Percentiles rank a stretch among this genome's conserved stretches.
Evolutionary conservation across 2,329 filamentous ascomycete species (phyloP).

Genomic region (Botrytis squamosa): DNA sequence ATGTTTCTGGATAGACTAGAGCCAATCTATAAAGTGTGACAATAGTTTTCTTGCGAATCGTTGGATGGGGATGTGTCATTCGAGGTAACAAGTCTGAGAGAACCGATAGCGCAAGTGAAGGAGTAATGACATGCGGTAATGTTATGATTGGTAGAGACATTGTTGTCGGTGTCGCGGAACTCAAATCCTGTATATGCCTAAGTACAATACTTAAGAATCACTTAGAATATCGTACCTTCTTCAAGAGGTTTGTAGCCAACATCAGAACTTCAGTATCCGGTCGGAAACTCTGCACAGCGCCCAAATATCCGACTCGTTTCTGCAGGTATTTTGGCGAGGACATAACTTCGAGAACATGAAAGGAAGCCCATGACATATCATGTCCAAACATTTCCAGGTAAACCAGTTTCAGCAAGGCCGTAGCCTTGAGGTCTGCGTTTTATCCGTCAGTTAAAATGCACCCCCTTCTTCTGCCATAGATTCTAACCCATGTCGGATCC

Average conservation of each 20-base stretch:
- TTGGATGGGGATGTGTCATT: constrained; percentile 79
- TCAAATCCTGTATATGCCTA: constrained; percentile 60
- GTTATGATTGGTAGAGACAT: constrained; percentile 85
- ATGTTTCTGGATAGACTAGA: constrained; percentile 91
- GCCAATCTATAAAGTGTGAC: constrained; percentile 92
- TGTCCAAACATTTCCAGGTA: constrained; percentile 99
- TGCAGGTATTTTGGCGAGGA: constrained; percentile 91
- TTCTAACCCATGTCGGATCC: constrained; percentile 83
- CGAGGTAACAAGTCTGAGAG: constrained; percentile 84
- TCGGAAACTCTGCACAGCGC: constrained; percentile 92
- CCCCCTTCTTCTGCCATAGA: not conserved
- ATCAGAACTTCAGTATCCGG: constrained; percentile 96
- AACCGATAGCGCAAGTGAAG: constrained; percentile 85
- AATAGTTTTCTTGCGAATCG: constrained; percentile 92
- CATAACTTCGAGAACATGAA: constrained; percentile 99
- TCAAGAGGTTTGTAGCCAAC: constrained; percentile 93
- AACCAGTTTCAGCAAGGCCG: constrained; percentile 89
- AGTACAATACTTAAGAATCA: not conserved
- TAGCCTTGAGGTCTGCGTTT: constrained; percentile 81
- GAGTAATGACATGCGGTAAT: constrained; percentile 92
- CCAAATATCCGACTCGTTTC: constrained; percentile 92
- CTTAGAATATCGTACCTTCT: constrained; percentile 62
- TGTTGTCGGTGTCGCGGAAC: constrained; percentile 67
- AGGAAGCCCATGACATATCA: constrained; percentile 99
- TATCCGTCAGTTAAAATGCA: constrained; percentile 23